Conservation (phyloP, 2,329 filamentous ascomycete genomes). For the Sporothrix euskadiensis region DNA sequence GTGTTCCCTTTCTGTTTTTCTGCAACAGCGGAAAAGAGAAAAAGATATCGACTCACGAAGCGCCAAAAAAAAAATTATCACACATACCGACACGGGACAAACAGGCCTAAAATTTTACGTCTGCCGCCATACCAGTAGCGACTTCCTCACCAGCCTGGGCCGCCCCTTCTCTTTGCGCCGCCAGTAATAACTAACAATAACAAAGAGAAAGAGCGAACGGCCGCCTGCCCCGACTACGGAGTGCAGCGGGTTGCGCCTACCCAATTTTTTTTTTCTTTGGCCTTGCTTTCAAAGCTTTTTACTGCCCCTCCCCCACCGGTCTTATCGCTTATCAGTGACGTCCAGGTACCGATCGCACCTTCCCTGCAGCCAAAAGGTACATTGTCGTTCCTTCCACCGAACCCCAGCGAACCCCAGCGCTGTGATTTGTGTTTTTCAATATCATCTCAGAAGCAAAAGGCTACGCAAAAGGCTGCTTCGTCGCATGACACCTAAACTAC, state of each 20-base stretch:
- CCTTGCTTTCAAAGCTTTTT: constrained; percentile 19
- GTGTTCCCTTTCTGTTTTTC: constrained; percentile 9
- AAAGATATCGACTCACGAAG: constrained; percentile 15
- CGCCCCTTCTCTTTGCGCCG: constrained; percentile 15
- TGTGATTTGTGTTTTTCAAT: constrained; percentile 24
- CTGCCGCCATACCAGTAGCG: neutral
- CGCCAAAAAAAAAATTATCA: constrained; percentile 25
- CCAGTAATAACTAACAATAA: neutral
- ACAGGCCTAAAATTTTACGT: constrained; percentile 20
- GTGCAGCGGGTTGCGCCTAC: neutral
- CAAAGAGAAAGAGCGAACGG: neutral
- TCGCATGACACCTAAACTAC: neutral
- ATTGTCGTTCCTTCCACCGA: neutral
- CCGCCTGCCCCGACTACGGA: constrained; percentile 11
- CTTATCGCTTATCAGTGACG: constrained; percentile 27
- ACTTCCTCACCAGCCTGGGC: constrained; percentile 12
- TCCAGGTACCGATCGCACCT: neutral
- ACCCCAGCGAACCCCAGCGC: constrained; percentile 13
- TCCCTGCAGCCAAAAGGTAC: neutral
- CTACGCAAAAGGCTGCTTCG: neutral
- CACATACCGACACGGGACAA: constrained; percentile 15
- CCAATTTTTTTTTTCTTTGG: constrained; percentile 15
- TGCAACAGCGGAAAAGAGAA: constrained; percentile 16
- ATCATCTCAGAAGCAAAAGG: constrained; percentile 20
- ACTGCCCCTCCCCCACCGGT: constrained; percentile 24